These are phyloP conservation scores for Hyaloscypha bicolor DNA, from an alignment of 495 filamentous ascomycete species.

Conservation along the genomic window DNA sequence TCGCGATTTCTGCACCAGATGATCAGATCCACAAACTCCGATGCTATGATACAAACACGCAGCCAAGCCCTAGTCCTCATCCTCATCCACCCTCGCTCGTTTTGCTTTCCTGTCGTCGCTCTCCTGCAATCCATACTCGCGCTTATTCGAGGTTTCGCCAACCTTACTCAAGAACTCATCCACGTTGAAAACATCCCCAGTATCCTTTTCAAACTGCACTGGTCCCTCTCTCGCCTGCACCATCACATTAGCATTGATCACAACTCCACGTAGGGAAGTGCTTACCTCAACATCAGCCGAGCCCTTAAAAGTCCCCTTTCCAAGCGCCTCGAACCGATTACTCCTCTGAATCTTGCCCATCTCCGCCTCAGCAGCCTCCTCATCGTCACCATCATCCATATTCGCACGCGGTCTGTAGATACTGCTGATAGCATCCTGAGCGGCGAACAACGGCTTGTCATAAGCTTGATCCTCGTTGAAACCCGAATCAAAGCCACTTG, in stretches of 20 bases:
- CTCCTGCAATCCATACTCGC: slow-evolving; percentile 82
- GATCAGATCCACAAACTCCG: neutral
- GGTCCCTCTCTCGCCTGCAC: slow-evolving; percentile 76
- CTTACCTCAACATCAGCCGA: slow-evolving; percentile 83
- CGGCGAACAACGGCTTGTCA: slow-evolving; percentile 96
- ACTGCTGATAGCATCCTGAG: slow-evolving; percentile 91
- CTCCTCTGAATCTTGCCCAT: slow-evolving; percentile 85
- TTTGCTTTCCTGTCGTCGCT: slow-evolving; percentile 64
- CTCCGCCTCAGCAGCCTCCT: slow-evolving; percentile 77
- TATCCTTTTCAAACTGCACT: slow-evolving; percentile 97
- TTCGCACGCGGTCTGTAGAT: slow-evolving; percentile 86
- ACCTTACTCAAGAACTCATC: slow-evolving; percentile 90
- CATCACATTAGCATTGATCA: slow-evolving; percentile 33
- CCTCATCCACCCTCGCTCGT: slow-evolving; percentile 78
- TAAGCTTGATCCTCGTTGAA: slow-evolving; percentile 99
- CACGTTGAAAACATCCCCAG: slow-evolving; percentile 84
- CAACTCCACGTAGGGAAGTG: slow-evolving; percentile 3
- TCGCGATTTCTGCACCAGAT: neutral
- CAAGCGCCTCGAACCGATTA: slow-evolving; percentile 82
- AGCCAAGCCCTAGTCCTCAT: slow-evolving; percentile 41
- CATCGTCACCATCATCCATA: slow-evolving; percentile 70
- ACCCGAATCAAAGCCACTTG: slow-evolving; percentile 80
- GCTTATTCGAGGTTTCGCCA: slow-evolving; percentile 66
- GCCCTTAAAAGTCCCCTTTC: slow-evolving; percentile 90
- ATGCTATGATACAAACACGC: slow-evolving; percentile 15